Conservation (phyloP, 495 filamentous ascomycete species). For the Penicillium maclennaniae region DNA sequence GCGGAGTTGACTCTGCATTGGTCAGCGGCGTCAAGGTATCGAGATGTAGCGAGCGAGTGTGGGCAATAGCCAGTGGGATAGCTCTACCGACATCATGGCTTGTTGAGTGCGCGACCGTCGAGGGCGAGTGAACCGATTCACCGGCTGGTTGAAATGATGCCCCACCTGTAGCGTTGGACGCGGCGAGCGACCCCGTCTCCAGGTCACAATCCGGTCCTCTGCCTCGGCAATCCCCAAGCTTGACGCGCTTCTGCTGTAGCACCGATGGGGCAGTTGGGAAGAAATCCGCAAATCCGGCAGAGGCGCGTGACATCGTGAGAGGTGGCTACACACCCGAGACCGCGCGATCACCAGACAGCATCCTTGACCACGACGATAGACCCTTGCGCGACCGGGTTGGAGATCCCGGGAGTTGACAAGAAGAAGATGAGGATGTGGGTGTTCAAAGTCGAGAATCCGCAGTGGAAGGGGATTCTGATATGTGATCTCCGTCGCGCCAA, state of each 20-base stretch:
- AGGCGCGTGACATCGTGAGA: conserved; percentile 71
- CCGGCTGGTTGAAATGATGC: conserved; percentile 12
- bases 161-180: conserved; percentile 11
- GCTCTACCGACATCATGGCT: conserved; percentile 49
- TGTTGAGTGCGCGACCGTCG: conserved; percentile 53
- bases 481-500: not conserved
- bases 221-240: conserved; percentile 37
- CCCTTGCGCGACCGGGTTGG: conserved; percentile 19
- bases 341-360: conserved; percentile 39
- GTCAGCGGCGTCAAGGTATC: conserved; percentile 74
- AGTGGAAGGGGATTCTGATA: not conserved
- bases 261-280: conserved; percentile 81
- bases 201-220: conserved; percentile 23
- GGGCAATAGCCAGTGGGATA: conserved; percentile 21
- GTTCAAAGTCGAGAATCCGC: not conserved
- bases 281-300: conserved; percentile 83
- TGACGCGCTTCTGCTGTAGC: conserved; percentile 51
- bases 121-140: conserved; percentile 9
- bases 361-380: conserved; percentile 33
- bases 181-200: conserved; percentile 4
- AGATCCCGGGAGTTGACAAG: not conserved
- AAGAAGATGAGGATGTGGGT: not conserved
- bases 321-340: conserved; percentile 44
- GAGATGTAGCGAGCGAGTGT: conserved; percentile 45
- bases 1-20: conserved; percentile 70